Conservation (phyloP, 1,284 basidiomycete genomes). For the Boletus smithii region DNA sequence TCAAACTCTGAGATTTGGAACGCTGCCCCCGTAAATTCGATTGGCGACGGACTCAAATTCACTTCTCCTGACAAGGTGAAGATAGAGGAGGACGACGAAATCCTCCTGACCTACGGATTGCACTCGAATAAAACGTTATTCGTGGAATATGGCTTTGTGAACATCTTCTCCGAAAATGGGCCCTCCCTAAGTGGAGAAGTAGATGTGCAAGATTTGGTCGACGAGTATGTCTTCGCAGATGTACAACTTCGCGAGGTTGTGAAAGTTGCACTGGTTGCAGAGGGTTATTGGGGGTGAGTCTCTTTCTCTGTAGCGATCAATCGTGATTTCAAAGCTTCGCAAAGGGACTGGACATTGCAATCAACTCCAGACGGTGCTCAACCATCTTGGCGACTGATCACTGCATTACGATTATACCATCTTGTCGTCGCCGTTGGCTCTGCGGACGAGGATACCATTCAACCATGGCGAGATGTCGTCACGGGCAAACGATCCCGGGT, state of each 20-base stretch:
- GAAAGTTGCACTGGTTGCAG: constrained; percentile 47
- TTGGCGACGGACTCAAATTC: constrained; percentile 51
- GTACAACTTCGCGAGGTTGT: constrained; percentile 43
- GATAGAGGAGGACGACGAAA: constrained; percentile 54
- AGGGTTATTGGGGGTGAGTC: constrained; percentile 76
- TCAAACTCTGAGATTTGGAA: constrained; percentile 39
- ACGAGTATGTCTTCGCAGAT: constrained; percentile 44
- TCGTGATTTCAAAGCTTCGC: neutral
- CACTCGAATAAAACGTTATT: constrained; percentile 75
- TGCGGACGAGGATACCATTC: constrained; percentile 34
- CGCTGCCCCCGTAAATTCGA: constrained; percentile 36
- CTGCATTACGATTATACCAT: constrained; percentile 65
- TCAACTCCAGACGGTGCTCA: constrained; percentile 53
- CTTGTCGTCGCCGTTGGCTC: constrained; percentile 30
- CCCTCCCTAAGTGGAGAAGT: constrained; percentile 48
- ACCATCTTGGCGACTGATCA: constrained; percentile 74
- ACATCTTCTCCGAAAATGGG: constrained; percentile 31
- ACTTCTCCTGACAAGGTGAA: constrained; percentile 44
- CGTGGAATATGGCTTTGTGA: constrained; percentile 83
- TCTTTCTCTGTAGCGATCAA: neutral
- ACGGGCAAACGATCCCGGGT: constrained; percentile 42
- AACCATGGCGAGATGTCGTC: constrained; percentile 55
- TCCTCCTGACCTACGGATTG: constrained; percentile 72
- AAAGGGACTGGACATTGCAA: constrained; percentile 71
- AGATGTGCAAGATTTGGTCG: constrained; percentile 57